Evolutionary conservation across 768 basidiomycete genomes (phyloP).

Genomic region (Heimioporus sp.): DNA sequence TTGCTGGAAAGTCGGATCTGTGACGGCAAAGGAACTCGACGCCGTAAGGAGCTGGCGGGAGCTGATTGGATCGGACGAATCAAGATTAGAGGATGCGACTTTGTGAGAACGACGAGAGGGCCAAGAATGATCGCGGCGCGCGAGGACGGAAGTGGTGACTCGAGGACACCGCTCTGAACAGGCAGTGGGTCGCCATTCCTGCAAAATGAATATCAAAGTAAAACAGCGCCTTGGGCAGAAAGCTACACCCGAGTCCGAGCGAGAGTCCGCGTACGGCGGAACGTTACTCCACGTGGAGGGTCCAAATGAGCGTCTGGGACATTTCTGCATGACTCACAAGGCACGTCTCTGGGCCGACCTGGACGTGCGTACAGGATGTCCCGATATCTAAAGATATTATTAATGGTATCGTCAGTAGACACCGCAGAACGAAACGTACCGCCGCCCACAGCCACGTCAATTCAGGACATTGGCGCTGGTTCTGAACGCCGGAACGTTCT

Average conservation of each 20-base stretch:
- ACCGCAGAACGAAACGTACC: constrained; percentile 4
- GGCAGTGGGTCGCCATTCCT: constrained; percentile 21
- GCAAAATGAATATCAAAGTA: constrained; percentile 21
- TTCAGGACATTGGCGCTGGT: constrained; percentile 3
- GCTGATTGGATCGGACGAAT: constrained; percentile 14
- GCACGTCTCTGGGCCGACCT: neutral
- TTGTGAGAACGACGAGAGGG: constrained; percentile 17
- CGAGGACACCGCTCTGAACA: constrained; percentile 18
- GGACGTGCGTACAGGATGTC: too few relatives aligned
- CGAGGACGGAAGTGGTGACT: constrained; percentile 16
- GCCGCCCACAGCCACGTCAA: constrained; percentile 21
- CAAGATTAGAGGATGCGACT: constrained; percentile 20
- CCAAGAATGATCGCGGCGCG: constrained; percentile 22
- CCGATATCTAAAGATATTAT: too few relatives aligned
- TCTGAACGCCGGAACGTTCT: neutral
- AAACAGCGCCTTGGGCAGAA: constrained; percentile 20
- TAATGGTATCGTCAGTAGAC: neutral
- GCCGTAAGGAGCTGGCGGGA: constrained; percentile 24
- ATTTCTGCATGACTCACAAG: neutral
- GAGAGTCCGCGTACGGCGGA: constrained; percentile 22
- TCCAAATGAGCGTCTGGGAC: neutral
- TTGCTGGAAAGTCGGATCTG: constrained; percentile 24
- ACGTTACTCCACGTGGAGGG: neutral
- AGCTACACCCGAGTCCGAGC: constrained; percentile 7
- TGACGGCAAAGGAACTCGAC: constrained; percentile 23